phyloP scores from a whole-genome alignment of 225 moss, liverwort and hornwort genomes.

The Marchantia polymorpha region DNA sequence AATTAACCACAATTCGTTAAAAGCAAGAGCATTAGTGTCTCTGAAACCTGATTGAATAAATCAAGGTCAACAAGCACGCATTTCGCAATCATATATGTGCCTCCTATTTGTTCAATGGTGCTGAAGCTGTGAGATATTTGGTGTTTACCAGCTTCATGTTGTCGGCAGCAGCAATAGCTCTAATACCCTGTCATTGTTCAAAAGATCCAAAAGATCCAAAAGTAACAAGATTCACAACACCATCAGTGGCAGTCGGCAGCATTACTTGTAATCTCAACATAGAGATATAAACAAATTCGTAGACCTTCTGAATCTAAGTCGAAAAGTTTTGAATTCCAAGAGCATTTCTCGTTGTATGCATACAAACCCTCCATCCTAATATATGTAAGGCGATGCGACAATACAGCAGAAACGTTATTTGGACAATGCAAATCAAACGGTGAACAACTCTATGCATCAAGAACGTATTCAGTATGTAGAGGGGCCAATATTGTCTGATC shows the following conservation, averaged over 20 bases:
- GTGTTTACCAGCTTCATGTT: conserved; percentile 64
- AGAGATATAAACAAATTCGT: not conserved
- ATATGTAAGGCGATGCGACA: no score
- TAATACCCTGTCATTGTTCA: conserved; percentile 53
- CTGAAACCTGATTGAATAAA: no score
- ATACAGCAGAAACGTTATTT: not conserved
- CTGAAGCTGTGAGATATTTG: not conserved
- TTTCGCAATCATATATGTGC: no score
- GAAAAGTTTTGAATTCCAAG: not conserved
- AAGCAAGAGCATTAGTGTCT: no score
- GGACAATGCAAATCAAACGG: not conserved
- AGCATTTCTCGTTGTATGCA: no score
- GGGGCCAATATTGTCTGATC: not conserved
- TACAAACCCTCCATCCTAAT: no score
- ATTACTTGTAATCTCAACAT: not conserved
- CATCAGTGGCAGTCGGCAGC: not conserved
- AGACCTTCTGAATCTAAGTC: not conserved
- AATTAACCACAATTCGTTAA: not conserved
- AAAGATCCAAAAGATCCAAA: not conserved
- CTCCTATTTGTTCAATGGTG: not conserved
- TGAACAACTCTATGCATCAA: not conserved
- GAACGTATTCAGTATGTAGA: no score
- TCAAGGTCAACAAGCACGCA: no score
- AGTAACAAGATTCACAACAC: not conserved
- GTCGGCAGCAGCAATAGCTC: conserved; percentile 60